Evolutionary conservation across 768 basidiomycete genomes (phyloP).

Genomic region (Suillus bovinus): DNA sequence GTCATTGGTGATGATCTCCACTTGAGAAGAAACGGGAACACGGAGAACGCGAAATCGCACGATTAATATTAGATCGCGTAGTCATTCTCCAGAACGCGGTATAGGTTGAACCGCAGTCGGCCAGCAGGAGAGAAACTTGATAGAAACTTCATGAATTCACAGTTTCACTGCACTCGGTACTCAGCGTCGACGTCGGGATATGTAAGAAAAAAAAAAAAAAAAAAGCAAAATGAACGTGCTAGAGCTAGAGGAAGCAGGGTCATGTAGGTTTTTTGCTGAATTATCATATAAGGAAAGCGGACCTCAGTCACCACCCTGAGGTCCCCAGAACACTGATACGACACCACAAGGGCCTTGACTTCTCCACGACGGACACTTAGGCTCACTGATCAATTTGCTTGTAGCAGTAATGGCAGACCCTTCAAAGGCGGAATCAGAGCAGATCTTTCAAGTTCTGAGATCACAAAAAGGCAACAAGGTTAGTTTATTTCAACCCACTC

Average conservation of each 20-base stretch:
- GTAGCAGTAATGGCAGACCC: conserved; percentile 61
- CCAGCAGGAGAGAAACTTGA: too few species aligned
- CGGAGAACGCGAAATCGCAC: not conserved
- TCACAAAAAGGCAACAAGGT: conserved; percentile 90
- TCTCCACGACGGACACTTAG: conserved; percentile 5
- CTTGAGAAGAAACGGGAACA: not conserved
- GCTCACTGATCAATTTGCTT: not conserved
- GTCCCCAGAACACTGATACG: conserved; percentile 1
- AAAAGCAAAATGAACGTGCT: not conserved
- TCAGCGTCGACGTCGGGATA: not conserved
- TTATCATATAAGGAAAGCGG: not conserved
- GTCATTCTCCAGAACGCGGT: not conserved
- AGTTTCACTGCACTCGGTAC: not conserved
- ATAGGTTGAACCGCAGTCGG: not conserved
- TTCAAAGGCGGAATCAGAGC: conserved; percentile 84
- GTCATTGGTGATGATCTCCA: not conserved
- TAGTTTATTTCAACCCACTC: not conserved
- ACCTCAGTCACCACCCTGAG: not conserved
- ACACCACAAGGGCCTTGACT: not conserved
- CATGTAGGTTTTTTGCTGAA: too few species aligned
- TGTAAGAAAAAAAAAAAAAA: too few species aligned
- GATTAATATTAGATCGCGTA: not conserved
- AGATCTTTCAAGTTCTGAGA: conserved; percentile 80
- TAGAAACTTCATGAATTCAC: not conserved
- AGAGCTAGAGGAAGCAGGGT: not conserved